Percentiles rank a stretch among this genome's conserved stretches.
These are phyloP conservation scores for Zygoascus biomembranicola DNA, from an alignment of 805 yeast genomes.

Conservation along the genomic window DNA sequence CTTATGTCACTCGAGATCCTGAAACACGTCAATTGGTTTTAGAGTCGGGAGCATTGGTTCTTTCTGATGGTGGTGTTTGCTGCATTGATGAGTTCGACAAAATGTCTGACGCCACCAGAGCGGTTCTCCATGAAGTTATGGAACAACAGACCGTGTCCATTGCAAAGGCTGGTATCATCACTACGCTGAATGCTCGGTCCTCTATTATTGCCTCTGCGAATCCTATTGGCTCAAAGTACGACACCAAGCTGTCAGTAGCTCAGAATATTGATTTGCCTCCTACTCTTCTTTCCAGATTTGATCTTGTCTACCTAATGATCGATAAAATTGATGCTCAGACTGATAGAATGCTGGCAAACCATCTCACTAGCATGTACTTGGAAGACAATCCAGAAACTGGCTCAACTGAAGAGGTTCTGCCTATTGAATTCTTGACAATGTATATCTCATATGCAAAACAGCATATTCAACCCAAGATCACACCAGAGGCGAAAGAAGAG, in stretches of 20 bases:
- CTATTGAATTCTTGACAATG: slow-evolving; percentile 77
- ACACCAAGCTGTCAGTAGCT: slow-evolving; percentile 91
- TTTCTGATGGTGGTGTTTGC: slow-evolving; percentile 97
- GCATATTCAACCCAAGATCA: slow-evolving; percentile 67
- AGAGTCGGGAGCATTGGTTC: slow-evolving; percentile 92
- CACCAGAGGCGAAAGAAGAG: slow-evolving; percentile 73
- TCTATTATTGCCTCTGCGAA: slow-evolving; percentile 95
- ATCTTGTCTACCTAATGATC: slow-evolving; percentile 81
- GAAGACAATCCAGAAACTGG: slow-evolving; percentile 79
- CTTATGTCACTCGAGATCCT: slow-evolving; percentile 88
- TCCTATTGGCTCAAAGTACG: slow-evolving; percentile 92
- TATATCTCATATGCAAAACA: slow-evolving; percentile 95
- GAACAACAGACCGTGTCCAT: slow-evolving; percentile 98
- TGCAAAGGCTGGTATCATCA: slow-evolving; percentile 97
- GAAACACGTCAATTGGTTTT: slow-evolving; percentile 90
- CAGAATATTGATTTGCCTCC: slow-evolving; percentile 95
- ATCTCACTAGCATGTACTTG: slow-evolving; percentile 82
- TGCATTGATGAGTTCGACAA: slow-evolving; percentile 98
- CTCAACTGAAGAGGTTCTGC: slow-evolving; percentile 58
- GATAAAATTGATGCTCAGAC: slow-evolving; percentile 84
- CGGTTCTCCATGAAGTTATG: slow-evolving; percentile 97
- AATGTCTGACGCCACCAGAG: slow-evolving; percentile 89
- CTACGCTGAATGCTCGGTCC: slow-evolving; percentile 93
- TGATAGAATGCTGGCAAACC: slow-evolving; percentile 83
- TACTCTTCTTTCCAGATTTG: slow-evolving; percentile 89